These are phyloP conservation scores for Physaria fendleri DNA, from an alignment of 345 rosid genomes.

Conservation along the genomic window DNA sequence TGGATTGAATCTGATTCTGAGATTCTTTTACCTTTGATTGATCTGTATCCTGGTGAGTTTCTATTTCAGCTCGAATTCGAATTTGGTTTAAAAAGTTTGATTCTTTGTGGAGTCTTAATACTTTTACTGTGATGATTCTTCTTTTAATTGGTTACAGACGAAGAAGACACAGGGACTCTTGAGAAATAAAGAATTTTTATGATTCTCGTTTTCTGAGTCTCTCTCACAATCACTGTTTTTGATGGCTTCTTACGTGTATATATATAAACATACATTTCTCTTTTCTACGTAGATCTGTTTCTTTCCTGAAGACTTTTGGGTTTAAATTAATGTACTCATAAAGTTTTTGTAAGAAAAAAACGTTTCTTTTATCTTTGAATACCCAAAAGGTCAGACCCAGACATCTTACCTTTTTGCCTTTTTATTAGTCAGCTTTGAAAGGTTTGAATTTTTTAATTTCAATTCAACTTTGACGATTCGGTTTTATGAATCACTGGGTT, in stretches of 20 bases:
- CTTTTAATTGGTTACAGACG: slow-evolving; percentile 19
- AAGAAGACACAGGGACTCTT: not conserved
- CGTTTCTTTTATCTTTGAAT: not conserved
- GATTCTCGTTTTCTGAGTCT: slow-evolving; percentile 29
- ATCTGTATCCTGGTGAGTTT: slow-evolving; percentile 25
- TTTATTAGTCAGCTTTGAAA: slow-evolving; percentile 28
- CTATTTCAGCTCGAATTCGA: slow-evolving; percentile 18
- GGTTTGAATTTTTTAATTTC: not conserved
- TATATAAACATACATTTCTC: slow-evolving; percentile 8
- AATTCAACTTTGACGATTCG: slow-evolving; percentile 14
- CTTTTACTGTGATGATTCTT: not conserved
- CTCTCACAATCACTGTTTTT: slow-evolving; percentile 21
- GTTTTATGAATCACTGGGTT: slow-evolving; percentile 8
- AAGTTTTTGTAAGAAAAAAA: slow-evolving; percentile 10
- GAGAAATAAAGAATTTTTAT: slow-evolving; percentile 13
- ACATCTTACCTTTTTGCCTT: slow-evolving; percentile 20
- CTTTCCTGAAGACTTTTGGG: not conserved
- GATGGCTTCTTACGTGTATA: slow-evolving; percentile 7
- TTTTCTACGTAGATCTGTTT: slow-evolving; percentile 33
- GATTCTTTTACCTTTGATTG: slow-evolving; percentile 8
- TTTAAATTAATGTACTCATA: slow-evolving; percentile 4
- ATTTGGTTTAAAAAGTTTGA: slow-evolving; percentile 11
- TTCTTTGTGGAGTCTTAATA: not conserved
- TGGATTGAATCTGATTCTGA: slow-evolving; percentile 17
- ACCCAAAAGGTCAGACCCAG: slow-evolving; percentile 19